Percentiles rank a stretch among this genome's conserved stretches.
These are phyloP conservation scores for Oryza nivara DNA, from an alignment of 176 grass and related monocot species.

Conservation along the genomic window DNA sequence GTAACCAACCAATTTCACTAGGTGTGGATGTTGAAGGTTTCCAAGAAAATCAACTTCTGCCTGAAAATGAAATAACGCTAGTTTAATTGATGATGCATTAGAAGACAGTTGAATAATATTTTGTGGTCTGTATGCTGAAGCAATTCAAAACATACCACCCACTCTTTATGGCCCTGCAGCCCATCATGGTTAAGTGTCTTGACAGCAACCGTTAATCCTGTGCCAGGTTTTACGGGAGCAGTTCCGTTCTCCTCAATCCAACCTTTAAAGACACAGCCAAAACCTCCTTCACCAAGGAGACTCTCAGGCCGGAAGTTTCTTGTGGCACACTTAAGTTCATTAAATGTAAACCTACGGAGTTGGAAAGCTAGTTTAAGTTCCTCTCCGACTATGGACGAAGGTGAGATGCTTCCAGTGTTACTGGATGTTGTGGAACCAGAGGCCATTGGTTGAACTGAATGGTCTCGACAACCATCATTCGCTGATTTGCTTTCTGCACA, in stretches of 20 bases:
- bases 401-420: slow-evolving; percentile 79
- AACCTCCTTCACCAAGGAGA: slow-evolving; percentile 97
- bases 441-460: slow-evolving; percentile 54
- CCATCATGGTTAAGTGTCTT: slow-evolving; percentile 99
- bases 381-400: slow-evolving; percentile 79
- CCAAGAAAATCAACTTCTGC: slow-evolving; percentile 99
- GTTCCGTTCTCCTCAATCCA: slow-evolving; percentile 99
- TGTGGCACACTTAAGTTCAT: slow-evolving; percentile 89
- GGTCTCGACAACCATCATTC: slow-evolving; percentile 61
- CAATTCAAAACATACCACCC: slow-evolving; percentile 82
- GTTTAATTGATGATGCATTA: slow-evolving; percentile 29
- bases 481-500: slow-evolving; percentile 70
- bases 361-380: slow-evolving; percentile 91
- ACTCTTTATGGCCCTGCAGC: slow-evolving; percentile 98
- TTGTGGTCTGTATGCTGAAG: slow-evolving; percentile 2
- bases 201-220: slow-evolving; percentile 94
- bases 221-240: slow-evolving; percentile 94
- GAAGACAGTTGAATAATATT: slow-evolving; percentile 29
- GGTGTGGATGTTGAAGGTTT: slow-evolving; percentile 92
- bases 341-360: slow-evolving; percentile 91
- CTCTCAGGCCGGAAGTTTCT: slow-evolving; percentile 97
- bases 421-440: slow-evolving; percentile 87
- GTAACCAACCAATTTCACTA: slow-evolving; percentile 97
- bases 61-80: slow-evolving; percentile 44
- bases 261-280: slow-evolving; percentile 99